Evolutionary conservation across 805 yeast genomes (phyloP), one percentile per base, ranked within the genome.

Genomic region (Naumovozyma baii): DNA sequence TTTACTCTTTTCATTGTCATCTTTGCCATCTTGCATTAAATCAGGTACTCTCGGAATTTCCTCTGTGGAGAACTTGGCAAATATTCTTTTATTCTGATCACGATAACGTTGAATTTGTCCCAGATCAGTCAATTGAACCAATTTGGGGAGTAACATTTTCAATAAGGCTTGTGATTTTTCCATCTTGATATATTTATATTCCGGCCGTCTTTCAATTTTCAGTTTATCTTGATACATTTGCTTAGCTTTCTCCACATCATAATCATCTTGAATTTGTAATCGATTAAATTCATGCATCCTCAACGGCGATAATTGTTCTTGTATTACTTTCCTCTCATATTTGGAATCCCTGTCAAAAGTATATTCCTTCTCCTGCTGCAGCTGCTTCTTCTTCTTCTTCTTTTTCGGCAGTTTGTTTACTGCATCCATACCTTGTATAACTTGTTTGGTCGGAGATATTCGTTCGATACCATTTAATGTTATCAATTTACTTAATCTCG

Each of bases 11-110:
- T n/a, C n/a, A n/a, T n/a, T n/a, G n/a, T n/a, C n/a, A 15, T 29
- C 28, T 5, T 31, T 18, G 13, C 31, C 54, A 29, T 57, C 48
- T n/a, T 45, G 32, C 4, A 42, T 33, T 40, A 67, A 59, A 22
- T 57, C 46, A 2, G 69, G 64, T 1, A 65, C 40, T n/a, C 50
- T 48, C 2, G 72, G 71, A 0, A 68, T 44, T 35, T 66, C 69
- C 1, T 49, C 42, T 30, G 54, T 61, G 3, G 48, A 42, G 15
- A 50, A 50, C 5, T 38, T 44, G 1, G 48, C 51, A 13, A 36
- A 52, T 13, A 12, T 20, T 10, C 2, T 18, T 3, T 25, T 16
- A 5, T 3, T 8, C 19, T 18, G 9, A 40, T 44, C 16, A 39
- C 47, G 32, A 33, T 22, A 22, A 7, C 26, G 10, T 22, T 10